Evolutionary conservation across 1,284 basidiomycete genomes (phyloP).

Genomic region (Ustilago lituana): DNA sequence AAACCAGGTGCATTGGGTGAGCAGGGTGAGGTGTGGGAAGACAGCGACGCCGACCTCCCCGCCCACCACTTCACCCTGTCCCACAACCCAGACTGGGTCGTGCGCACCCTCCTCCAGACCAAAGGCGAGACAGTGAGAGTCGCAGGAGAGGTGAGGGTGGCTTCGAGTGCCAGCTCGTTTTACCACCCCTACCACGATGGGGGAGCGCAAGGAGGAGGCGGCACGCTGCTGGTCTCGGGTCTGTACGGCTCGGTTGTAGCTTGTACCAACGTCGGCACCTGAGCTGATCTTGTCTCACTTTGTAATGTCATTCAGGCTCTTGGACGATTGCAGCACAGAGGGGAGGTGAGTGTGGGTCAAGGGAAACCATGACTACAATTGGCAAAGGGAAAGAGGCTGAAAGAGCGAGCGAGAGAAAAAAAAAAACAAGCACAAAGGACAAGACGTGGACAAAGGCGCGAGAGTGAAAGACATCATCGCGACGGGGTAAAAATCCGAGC

Average conservation of each 20-base stretch:
- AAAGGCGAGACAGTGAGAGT: not conserved
- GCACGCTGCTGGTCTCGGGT: conserved; percentile 31
- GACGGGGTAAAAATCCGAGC: no score
- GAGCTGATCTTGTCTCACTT: no score
- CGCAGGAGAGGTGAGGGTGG: not conserved
- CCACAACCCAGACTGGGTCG: not conserved
- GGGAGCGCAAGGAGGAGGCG: not conserved
- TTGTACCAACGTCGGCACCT: conserved; percentile 25
- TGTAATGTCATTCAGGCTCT: no score
- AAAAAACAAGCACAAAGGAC: not conserved
- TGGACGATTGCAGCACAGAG: no score
- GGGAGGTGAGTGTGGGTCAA: no score
- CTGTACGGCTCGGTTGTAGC: conserved; percentile 16
- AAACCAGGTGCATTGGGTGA: no score
- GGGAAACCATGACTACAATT: conserved; percentile 24
- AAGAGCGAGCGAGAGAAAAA: not conserved
- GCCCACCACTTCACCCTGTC: conserved; percentile 15
- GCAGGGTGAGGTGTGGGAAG: not conserved
- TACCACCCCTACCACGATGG: conserved; percentile 5
- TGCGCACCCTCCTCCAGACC: conserved; percentile 22
- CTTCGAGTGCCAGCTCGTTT: conserved; percentile 13
- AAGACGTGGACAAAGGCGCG: not conserved
- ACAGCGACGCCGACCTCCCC: conserved; percentile 16
- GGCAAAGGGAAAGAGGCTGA: not conserved
- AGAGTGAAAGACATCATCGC: no score